Evolutionary conservation across 2,329 filamentous ascomycete genomes (phyloP), one percentile per base, ranked within the genome.

Genomic region (Leptographium galeiforme): DNA sequence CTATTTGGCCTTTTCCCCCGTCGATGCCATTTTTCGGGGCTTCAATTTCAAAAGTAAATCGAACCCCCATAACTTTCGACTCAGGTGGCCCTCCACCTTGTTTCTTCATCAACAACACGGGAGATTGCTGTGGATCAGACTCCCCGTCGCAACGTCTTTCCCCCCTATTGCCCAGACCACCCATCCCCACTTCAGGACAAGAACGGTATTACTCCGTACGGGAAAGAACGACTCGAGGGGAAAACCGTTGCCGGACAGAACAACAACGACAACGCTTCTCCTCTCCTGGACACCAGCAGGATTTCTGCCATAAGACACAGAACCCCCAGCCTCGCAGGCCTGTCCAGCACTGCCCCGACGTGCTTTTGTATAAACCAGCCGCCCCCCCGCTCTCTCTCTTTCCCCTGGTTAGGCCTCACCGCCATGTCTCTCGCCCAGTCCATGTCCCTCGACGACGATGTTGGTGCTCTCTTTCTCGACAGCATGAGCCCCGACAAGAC

Each of bases 91-190:
- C 34, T 33, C 18, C 14, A 16, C 6, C 13, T 41, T n/a, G 36
- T 16, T 16, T 41, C 25, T 32, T 50, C 48, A 18, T 50, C 48
- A 43, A 41, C 25, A 50, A 19, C 48, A 50, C 46, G 51, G 50
- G 51, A 55, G 51, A 53, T 53, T 56, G 51, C 54, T 53, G 54
- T 56, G 51, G 54, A 56, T 47, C 54, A 19, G 38, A 48, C 1
- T 40, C 34, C 36, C 47, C 47, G 12, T 8, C 39, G 6, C 47
- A 25, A 19, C 36, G 41, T 41, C 19, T 19, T 38, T 51, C 33
- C 50, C 44, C 32, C 25, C 48, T 39, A 40, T 52, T 43, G 11
- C 18, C n/a, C 41, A 25, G 14, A n/a, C 39, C 3, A 51, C 30
- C 34, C 8, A 44, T 36, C 14, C 49, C 39, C 33, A 30, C 41